Percentiles rank a stretch among this genome's conserved stretches.
Evolutionary conservation across 257 asterid species (phyloP).

Genomic region (Thymus mandschuricus): DNA sequence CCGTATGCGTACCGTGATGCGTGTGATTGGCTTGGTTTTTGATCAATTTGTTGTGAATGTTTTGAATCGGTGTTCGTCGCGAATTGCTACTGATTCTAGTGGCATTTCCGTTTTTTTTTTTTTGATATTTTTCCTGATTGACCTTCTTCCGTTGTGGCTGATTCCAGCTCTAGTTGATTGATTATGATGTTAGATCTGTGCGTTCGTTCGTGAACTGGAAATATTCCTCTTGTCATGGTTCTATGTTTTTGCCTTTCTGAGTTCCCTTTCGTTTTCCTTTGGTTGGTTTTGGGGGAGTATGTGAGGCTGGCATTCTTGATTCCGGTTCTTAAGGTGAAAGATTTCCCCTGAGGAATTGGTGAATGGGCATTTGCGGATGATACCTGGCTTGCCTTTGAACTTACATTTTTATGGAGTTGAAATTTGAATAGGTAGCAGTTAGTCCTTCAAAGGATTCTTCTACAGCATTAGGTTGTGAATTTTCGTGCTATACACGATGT

Average conservation of each 20-base stretch:
- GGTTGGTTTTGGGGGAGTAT: not conserved
- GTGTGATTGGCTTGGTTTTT: slow-evolving; percentile 5
- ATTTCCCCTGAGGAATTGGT: slow-evolving; percentile 9
- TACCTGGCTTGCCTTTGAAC: not conserved
- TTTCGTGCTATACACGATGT: not conserved
- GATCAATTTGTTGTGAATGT: not conserved
- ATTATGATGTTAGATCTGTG: slow-evolving; percentile 18
- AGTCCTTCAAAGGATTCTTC: not conserved
- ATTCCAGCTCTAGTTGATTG: slow-evolving; percentile 19
- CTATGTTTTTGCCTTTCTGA: too few relatives aligned
- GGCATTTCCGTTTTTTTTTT: not conserved
- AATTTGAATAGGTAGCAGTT: not conserved
- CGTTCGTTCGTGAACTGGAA: not conserved
- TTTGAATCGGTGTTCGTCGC: slow-evolving; percentile 31
- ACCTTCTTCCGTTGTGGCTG: not conserved
- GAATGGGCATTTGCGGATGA: slow-evolving; percentile 8
- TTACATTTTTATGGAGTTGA: not conserved
- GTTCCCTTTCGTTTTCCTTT: too few relatives aligned
- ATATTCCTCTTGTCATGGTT: not conserved
- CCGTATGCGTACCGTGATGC: not conserved
- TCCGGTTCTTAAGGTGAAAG: not conserved
- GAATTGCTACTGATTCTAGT: slow-evolving; percentile 18
- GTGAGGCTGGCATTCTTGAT: slow-evolving; percentile 10
- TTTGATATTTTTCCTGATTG: not conserved
- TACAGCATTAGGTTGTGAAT: not conserved